Evolutionary conservation across 495 filamentous ascomycete species (phyloP).

Genomic region (Penicillium paxilli): DNA sequence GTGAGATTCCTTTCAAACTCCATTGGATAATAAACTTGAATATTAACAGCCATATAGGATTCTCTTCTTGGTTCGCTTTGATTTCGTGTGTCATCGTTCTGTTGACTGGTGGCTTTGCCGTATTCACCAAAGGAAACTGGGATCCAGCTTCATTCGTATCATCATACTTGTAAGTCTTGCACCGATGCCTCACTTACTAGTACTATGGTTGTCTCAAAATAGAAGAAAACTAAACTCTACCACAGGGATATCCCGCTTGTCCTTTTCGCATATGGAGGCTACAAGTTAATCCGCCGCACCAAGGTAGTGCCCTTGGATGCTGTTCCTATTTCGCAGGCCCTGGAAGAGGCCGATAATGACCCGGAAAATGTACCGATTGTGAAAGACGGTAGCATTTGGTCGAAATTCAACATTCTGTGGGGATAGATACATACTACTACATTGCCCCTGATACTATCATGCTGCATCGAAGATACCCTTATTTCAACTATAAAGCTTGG

Average conservation of each 20-base stretch:
- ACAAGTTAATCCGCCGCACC: conserved; percentile 41
- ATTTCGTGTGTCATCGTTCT: conserved; percentile 52
- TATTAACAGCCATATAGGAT: conserved; percentile 36
- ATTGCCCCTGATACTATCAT: neutral
- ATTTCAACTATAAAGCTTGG: neutral
- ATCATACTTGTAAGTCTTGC: conserved; percentile 34
- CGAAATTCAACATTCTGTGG: conserved; percentile 35
- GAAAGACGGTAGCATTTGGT: conserved; percentile 14
- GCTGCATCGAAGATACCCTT: neutral
- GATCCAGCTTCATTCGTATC: conserved; percentile 33
- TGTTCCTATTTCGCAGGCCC: conserved; percentile 32
- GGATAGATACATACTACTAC: conserved; percentile 18
- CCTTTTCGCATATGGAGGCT: conserved; percentile 39
- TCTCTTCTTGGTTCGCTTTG: conserved; percentile 50
- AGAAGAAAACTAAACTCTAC: neutral
- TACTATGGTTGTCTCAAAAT: neutral
- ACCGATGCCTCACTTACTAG: no score
- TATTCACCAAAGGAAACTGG: conserved; percentile 51
- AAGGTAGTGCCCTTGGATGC: conserved; percentile 30
- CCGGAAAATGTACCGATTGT: conserved; percentile 31
- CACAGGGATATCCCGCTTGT: conserved; percentile 44
- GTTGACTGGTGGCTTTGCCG: conserved; percentile 60
- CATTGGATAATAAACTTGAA: neutral
- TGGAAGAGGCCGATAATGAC: conserved; percentile 33
- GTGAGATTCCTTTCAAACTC: conserved; percentile 3